These are phyloP conservation scores for Apostasia ramifera DNA, from an alignment of 106 monocot species.

Conservation along the genomic window DNA sequence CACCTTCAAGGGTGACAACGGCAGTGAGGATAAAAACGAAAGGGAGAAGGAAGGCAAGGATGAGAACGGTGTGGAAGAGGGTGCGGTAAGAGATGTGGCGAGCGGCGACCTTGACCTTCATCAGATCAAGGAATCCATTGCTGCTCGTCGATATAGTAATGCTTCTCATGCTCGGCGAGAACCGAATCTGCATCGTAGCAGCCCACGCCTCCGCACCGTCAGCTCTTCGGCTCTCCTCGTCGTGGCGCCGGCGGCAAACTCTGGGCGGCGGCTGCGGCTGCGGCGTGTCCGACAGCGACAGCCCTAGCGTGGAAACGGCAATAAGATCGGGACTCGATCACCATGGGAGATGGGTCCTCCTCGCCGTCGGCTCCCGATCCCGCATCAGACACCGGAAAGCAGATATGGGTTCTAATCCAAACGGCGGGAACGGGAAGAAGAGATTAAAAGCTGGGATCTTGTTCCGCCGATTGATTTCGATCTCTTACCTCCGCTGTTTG, in stretches of 20 bases:
- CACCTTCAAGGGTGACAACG: constrained; percentile 60
- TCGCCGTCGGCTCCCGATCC: constrained; percentile 21
- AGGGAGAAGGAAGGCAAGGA: constrained; percentile 55
- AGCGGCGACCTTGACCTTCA: constrained; percentile 76
- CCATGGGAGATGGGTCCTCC: constrained; percentile 6
- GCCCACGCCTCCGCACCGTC: constrained; percentile 10
- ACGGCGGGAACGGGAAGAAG: background rate
- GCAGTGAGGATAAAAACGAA: constrained; percentile 74
- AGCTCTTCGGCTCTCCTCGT: constrained; percentile 8
- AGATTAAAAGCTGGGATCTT: background rate
- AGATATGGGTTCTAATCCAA: background rate
- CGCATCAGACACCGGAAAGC: constrained; percentile 20
- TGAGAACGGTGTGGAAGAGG: constrained; percentile 56
- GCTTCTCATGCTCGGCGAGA: constrained; percentile 97
- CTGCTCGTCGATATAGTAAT: constrained; percentile 82
- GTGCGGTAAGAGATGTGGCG: constrained; percentile 67
- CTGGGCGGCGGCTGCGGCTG: background rate
- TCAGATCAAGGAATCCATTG: constrained; percentile 71
- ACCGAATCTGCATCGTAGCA: constrained; percentile 93
- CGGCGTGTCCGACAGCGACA: constrained; percentile 6
- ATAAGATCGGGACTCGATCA: background rate
- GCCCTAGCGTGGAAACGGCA: background rate
- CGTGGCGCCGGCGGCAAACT: background rate
- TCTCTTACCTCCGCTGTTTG: too few species aligned
- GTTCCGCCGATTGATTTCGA: background rate